These are phyloP conservation scores for Pistacia atlantica DNA, from an alignment of 345 rosid genomes.

Conservation along the genomic window DNA sequence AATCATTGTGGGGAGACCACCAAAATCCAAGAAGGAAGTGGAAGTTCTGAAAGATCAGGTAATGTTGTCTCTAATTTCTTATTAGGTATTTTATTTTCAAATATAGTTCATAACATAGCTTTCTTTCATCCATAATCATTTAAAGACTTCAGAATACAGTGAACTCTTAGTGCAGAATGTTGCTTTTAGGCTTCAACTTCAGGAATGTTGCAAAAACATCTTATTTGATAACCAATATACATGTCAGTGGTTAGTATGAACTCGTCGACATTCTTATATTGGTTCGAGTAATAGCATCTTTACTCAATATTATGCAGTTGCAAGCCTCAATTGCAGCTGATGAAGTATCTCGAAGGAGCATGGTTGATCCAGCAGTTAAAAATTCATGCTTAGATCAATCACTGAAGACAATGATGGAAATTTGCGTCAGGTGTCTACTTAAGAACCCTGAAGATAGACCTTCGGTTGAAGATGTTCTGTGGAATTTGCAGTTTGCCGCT, in stretches of 20 bases:
- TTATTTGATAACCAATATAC: background rate
- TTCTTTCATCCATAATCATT: background rate
- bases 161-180: background rate
- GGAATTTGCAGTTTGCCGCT: slow-evolving; percentile 95
- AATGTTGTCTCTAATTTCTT: slow-evolving; percentile 7
- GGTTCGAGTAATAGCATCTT: background rate
- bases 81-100: slow-evolving; percentile 1
- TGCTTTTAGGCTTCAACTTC: background rate
- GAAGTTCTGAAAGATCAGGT: slow-evolving; percentile 63
- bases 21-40: slow-evolving; percentile 55
- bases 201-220: background rate
- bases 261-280: background rate
- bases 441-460: slow-evolving; percentile 66
- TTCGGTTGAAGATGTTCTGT: slow-evolving; percentile 83
- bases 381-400: slow-evolving; percentile 75
- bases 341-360: slow-evolving; percentile 54
- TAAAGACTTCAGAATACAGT: background rate
- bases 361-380: slow-evolving; percentile 59
- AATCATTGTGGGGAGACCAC: slow-evolving; percentile 69
- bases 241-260: background rate
- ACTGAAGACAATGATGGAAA: slow-evolving; percentile 76
- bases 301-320: slow-evolving; percentile 42
- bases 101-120: background rate
- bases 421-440: slow-evolving; percentile 70
- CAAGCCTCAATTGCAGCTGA: slow-evolving; percentile 53